Conservation (phyloP, 2,329 filamentous ascomycete genomes). For the Colletotrichum limetticola region DNA sequence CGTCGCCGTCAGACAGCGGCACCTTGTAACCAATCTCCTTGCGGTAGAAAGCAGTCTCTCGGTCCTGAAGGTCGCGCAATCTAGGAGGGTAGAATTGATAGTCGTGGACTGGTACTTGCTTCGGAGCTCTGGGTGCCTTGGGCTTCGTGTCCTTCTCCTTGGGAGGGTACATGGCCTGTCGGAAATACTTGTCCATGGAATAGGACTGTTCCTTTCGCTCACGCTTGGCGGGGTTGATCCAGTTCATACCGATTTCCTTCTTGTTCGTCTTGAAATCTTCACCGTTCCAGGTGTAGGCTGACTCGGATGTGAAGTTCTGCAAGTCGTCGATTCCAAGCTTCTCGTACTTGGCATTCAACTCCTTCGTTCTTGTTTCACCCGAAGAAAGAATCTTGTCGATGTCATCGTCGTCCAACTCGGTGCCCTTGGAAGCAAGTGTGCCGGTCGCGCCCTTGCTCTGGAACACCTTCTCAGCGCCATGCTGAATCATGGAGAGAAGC, state of each 20-base stretch:
- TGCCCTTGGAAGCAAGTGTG: slow-evolving; percentile 65
- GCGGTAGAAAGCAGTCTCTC: slow-evolving; percentile 94
- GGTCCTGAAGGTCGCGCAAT: slow-evolving; percentile 90
- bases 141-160: slow-evolving; percentile 92
- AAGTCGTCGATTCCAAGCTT: slow-evolving; percentile 96
- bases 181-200: slow-evolving; percentile 99
- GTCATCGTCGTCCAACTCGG: slow-evolving; percentile 83
- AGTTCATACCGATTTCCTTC: slow-evolving; percentile 91
- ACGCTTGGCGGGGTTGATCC: slow-evolving; percentile 99
- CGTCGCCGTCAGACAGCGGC: slow-evolving; percentile 86
- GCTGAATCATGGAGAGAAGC: slow-evolving; percentile 96
- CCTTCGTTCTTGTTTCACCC: slow-evolving; percentile 88
- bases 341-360: slow-evolving; percentile 94
- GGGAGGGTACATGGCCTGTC: slow-evolving; percentile 81
- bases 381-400: slow-evolving; percentile 89
- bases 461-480: slow-evolving; percentile 96
- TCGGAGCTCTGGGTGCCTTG: slow-evolving; percentile 94
- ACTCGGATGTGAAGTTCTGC: slow-evolving; percentile 97
- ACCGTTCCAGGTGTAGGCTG: slow-evolving; percentile 98
- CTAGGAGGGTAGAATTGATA: slow-evolving; percentile 95
- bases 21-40: slow-evolving; percentile 98
- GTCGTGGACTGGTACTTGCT: slow-evolving; percentile 91
- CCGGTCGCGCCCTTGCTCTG: slow-evolving; percentile 75
- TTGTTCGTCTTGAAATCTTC: slow-evolving; percentile 93
- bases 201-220: slow-evolving; percentile 98